These are phyloP conservation scores for Hirsutella minnesotensis DNA, from an alignment of 2,329 filamentous ascomycete species.

Conservation along the genomic window DNA sequence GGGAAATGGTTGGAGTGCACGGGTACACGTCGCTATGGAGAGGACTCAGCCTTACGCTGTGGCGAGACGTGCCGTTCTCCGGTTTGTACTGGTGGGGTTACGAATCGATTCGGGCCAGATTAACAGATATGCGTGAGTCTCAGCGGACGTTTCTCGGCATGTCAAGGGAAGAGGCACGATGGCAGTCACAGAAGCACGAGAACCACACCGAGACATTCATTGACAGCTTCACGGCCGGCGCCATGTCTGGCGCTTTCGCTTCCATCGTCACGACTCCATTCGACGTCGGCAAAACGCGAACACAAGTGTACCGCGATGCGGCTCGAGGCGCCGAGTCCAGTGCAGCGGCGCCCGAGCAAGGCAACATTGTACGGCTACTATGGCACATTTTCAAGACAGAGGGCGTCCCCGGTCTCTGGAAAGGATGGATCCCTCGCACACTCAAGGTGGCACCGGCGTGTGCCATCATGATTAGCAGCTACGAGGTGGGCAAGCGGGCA, in stretches of 20 bases:
- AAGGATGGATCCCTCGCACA: constrained; percentile 81
- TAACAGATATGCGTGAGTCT: constrained; percentile 57
- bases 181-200: constrained; percentile 50
- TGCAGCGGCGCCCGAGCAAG: constrained; percentile 52
- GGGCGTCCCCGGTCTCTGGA: constrained; percentile 71
- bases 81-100: constrained; percentile 98
- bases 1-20: constrained; percentile 64
- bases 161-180: constrained; percentile 25
- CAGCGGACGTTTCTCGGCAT: constrained; percentile 21
- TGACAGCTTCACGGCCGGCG: constrained; percentile 83
- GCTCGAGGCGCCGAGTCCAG: constrained; percentile 14
- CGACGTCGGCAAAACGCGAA: constrained; percentile 92
- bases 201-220: constrained; percentile 67
- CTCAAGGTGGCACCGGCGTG: constrained; percentile 93
- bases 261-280: constrained; percentile 89
- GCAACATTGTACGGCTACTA: constrained; percentile 71
- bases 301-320: constrained; percentile 64
- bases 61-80: constrained; percentile 95
- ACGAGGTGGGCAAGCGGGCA: constrained; percentile 87
- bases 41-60: constrained; percentile 79
- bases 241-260: constrained; percentile 69
- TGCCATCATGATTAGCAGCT: constrained; percentile 98
- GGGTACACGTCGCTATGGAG: constrained; percentile 83
- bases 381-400: constrained; percentile 84
- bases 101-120: constrained; percentile 61